Percentiles rank a stretch among this genome's conserved stretches.
phyloP scores from a whole-genome alignment of 2,329 filamentous ascomycete genomes.

The Trichoderma afroharzianum region DNA sequence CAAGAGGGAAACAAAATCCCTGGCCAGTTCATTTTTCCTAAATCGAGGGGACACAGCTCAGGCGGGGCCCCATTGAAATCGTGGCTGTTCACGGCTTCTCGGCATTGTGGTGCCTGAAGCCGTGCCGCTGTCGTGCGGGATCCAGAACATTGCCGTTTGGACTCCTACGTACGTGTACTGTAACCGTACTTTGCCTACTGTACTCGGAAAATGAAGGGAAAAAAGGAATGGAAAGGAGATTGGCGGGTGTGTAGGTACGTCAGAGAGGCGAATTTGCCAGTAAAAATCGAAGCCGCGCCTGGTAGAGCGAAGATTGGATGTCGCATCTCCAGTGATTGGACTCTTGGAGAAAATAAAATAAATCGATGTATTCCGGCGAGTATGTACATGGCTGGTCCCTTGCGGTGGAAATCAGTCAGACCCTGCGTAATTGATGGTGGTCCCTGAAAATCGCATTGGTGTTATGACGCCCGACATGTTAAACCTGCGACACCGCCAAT shows the following conservation, averaged over 20 bases:
- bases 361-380: neutral
- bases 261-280: neutral
- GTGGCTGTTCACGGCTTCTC: slow-evolving; percentile 19
- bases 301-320: neutral
- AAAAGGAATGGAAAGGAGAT: neutral
- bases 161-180: neutral
- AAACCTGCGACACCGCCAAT: neutral
- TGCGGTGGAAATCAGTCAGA: neutral
- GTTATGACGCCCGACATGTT: neutral
- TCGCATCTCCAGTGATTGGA: neutral
- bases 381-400: neutral
- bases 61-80: slow-evolving; percentile 9
- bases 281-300: slow-evolving; percentile 1
- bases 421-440: neutral
- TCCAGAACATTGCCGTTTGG: neutral
- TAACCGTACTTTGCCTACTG: no score
- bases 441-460: slow-evolving; percentile 7
- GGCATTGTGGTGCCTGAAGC: slow-evolving; percentile 6
- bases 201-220: no score
- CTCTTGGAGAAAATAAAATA: neutral
- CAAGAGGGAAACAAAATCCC: neutral
- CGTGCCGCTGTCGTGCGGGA: neutral
- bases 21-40: neutral
- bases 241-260: neutral
- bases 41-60: neutral